phyloP scores from a whole-genome alignment of 257 asterid genomes.

The Cruciata laevipes region DNA sequence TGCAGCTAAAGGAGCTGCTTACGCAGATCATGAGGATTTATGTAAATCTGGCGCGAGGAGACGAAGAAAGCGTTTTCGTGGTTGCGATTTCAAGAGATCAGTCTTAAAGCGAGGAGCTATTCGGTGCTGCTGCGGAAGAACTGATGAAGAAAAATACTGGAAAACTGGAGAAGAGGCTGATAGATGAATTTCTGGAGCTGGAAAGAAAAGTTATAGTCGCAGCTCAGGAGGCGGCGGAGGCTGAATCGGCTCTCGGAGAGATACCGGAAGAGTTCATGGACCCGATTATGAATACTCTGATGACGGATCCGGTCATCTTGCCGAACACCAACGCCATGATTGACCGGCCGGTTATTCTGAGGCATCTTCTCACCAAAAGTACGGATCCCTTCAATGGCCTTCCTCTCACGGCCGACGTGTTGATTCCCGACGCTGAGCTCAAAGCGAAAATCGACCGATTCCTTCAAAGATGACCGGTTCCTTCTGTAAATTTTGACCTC shows the following conservation, averaged over 20 bases:
- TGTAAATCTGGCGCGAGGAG: no score
- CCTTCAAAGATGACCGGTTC: no score
- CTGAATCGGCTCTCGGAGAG: constrained; percentile 94
- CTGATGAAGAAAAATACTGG: constrained; percentile 67
- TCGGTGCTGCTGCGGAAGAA: constrained; percentile 76
- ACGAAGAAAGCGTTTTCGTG: constrained; percentile 58
- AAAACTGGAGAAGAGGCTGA: no score
- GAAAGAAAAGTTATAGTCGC: constrained; percentile 55
- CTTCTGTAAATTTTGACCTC: no score
- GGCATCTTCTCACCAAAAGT: no score
- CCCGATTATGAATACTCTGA: no score
- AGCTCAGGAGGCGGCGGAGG: constrained; percentile 69
- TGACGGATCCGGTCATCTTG: no score
- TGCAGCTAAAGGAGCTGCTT: constrained; percentile 77
- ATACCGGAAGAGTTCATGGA: constrained; percentile 97
- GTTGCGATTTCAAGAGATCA: constrained; percentile 81
- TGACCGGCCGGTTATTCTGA: no score
- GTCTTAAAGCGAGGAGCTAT: constrained; percentile 88
- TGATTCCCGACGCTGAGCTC: constrained; percentile 67
- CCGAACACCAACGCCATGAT: no score
- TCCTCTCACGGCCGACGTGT: no score
- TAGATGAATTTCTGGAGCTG: no score
- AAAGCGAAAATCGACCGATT: constrained; percentile 77
- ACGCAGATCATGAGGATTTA: constrained; percentile 81
- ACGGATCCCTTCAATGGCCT: no score